Conservation (phyloP, 176 grass and related monocot genomes). For the Carex scoparia region DNA sequence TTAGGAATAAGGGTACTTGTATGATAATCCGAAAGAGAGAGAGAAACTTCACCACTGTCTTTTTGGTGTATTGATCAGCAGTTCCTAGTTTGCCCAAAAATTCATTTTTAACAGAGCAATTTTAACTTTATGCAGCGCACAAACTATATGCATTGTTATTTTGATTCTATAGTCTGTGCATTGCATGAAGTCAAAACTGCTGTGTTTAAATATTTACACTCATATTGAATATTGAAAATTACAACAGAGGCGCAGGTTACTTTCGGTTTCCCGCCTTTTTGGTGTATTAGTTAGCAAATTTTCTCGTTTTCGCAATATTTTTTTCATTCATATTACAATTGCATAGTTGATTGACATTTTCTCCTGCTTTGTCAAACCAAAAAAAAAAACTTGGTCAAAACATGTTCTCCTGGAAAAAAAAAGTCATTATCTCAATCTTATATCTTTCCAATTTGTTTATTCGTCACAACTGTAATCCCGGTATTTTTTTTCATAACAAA, state of each 20-base stretch:
- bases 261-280: slow-evolving; percentile 22
- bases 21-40: neutral
- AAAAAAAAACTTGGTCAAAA: too few relatives aligned
- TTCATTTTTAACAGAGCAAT: too few relatives aligned
- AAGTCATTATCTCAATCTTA: neutral
- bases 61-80: neutral
- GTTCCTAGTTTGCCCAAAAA: too few relatives aligned
- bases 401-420: neutral
- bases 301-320: neutral
- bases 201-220: too few relatives aligned
- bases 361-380: too few relatives aligned
- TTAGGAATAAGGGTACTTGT: neutral
- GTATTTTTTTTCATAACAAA: too few relatives aligned
- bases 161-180: too few relatives aligned
- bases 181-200: too few relatives aligned
- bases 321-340: neutral
- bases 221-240: too few relatives aligned
- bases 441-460: neutral
- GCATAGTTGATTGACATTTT: neutral
- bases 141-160: too few relatives aligned
- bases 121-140: too few relatives aligned
- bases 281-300: neutral
- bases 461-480: too few relatives aligned
- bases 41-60: slow-evolving; percentile 12
- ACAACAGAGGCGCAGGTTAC: neutral